Evolutionary conservation across 2,329 filamentous ascomycete species (phyloP).

Genomic region (Diplocarpon mali): DNA sequence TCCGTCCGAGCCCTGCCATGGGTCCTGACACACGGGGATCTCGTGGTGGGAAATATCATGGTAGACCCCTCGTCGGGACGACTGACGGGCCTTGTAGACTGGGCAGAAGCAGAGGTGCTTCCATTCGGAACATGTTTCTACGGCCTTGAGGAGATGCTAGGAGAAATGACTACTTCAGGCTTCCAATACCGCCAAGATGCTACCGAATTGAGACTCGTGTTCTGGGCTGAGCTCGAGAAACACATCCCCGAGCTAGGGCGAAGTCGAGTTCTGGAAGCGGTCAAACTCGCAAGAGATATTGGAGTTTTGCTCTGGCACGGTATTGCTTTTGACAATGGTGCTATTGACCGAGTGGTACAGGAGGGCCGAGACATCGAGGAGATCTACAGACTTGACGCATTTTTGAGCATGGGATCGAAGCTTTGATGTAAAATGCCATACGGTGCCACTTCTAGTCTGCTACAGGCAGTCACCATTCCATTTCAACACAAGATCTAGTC

Average conservation of each 20-base stretch:
- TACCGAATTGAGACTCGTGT: slow-evolving; percentile 32
- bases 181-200: slow-evolving; percentile 36
- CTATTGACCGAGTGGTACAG: slow-evolving; percentile 45
- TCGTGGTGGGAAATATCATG: slow-evolving; percentile 47
- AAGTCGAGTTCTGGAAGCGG: slow-evolving; percentile 23
- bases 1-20: slow-evolving; percentile 37
- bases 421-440: neutral
- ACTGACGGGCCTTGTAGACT: slow-evolving; percentile 48
- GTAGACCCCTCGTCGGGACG: slow-evolving; percentile 33
- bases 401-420: slow-evolving; percentile 10
- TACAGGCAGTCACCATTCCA: neutral
- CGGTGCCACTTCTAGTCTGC: no score
- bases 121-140: slow-evolving; percentile 51
- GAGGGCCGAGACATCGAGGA: slow-evolving; percentile 39
- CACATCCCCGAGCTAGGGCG: slow-evolving; percentile 25
- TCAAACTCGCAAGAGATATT: slow-evolving; percentile 36
- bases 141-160: slow-evolving; percentile 48
- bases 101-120: slow-evolving; percentile 50
- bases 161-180: slow-evolving; percentile 29
- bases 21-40: slow-evolving; percentile 49
- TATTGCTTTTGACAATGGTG: slow-evolving; percentile 50
- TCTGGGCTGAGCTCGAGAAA: slow-evolving; percentile 36
- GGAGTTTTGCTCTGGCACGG: slow-evolving; percentile 53
- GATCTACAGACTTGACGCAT: slow-evolving; percentile 37
- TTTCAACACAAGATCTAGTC: neutral